These are phyloP conservation scores for Suhomyces xylopsoci DNA, from an alignment of 805 yeast genomes.

Conservation along the genomic window DNA sequence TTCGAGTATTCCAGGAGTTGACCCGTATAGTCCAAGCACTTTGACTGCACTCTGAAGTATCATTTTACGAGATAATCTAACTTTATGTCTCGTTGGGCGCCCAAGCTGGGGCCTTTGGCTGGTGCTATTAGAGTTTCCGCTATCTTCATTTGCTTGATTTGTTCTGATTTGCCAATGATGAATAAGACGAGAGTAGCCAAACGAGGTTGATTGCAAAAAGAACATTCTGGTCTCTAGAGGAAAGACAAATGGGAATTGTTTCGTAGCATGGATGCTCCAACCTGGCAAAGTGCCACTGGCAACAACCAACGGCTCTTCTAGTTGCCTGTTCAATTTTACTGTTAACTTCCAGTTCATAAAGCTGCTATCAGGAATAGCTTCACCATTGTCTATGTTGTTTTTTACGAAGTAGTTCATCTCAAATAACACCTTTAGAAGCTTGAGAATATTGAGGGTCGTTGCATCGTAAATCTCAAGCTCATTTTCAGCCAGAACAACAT, in stretches of 20 bases:
- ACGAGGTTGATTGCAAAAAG: conserved; percentile 82
- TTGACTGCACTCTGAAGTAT: conserved; percentile 75
- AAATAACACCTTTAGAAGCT: conserved; percentile 47
- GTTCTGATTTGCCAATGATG: conserved; percentile 66
- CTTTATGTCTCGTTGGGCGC: conserved; percentile 72
- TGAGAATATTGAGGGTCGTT: conserved; percentile 40
- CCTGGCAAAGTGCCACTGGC: conserved; percentile 83
- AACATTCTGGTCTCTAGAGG: conserved; percentile 78
- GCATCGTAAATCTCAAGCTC: conserved; percentile 23
- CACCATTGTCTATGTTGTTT: conserved; percentile 11
- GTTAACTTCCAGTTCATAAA: conserved; percentile 80
- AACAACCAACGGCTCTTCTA: conserved; percentile 85
- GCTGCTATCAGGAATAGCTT: conserved; percentile 14
- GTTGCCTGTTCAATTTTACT: conserved; percentile 79
- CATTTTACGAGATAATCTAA: conserved; percentile 68
- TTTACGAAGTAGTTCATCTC: conserved; percentile 33
- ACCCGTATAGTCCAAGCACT: conserved; percentile 70
- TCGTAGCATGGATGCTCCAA: conserved; percentile 77
- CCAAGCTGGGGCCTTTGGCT: conserved; percentile 55
- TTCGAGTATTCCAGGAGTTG: conserved; percentile 78
- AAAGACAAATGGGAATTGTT: conserved; percentile 74
- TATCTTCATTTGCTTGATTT: conserved; percentile 37
- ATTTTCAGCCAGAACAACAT: conserved; percentile 11
- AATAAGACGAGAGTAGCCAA: conserved; percentile 82
- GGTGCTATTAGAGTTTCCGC: conserved; percentile 9